Percentiles rank a stretch among this genome's conserved stretches.
Evolutionary conservation across 176 grass and related monocot genomes (phyloP).

Genomic region (Raddia guianensis): DNA sequence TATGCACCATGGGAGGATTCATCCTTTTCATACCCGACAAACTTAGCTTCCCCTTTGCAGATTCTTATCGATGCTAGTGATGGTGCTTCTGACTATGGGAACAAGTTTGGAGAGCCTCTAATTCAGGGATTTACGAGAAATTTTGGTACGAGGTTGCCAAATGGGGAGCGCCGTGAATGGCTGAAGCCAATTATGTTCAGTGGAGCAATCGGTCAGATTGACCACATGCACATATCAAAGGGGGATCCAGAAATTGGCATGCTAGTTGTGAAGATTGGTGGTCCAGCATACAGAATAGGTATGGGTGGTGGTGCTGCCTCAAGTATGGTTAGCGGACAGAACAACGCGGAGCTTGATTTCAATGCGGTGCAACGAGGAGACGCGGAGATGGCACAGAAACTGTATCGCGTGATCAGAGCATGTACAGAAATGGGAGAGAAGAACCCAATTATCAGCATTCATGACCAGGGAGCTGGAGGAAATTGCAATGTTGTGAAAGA

Average conservation of each 20-base stretch:
- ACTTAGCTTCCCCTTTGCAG: conserved; percentile 72
- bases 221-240: conserved; percentile 72
- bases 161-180: conserved; percentile 58
- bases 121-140: conserved; percentile 80
- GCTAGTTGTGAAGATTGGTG: conserved; percentile 92
- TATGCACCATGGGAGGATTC: conserved; percentile 80
- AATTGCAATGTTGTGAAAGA: conserved; percentile 72
- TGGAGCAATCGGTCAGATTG: conserved; percentile 79
- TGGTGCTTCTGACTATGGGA: conserved; percentile 83
- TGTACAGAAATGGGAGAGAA: conserved; percentile 78
- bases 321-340: conserved; percentile 83
- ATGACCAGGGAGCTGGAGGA: conserved; percentile 84
- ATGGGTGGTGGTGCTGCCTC: conserved; percentile 90
- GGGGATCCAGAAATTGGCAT: conserved; percentile 73
- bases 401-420: conserved; percentile 72
- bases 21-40: conserved; percentile 48
- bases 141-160: conserved; percentile 61
- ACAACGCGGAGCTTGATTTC: conserved; percentile 80
- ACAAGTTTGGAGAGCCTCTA: conserved; percentile 83
- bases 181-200: conserved; percentile 93
- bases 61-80: conserved; percentile 80
- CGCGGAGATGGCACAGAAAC: conserved; percentile 89
- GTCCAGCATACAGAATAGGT: conserved; percentile 82
- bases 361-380: conserved; percentile 87
- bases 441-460: conserved; percentile 83